Evolutionary conservation across 768 basidiomycete species (phyloP).

Genomic region (Hygrophorus pudorinus): DNA sequence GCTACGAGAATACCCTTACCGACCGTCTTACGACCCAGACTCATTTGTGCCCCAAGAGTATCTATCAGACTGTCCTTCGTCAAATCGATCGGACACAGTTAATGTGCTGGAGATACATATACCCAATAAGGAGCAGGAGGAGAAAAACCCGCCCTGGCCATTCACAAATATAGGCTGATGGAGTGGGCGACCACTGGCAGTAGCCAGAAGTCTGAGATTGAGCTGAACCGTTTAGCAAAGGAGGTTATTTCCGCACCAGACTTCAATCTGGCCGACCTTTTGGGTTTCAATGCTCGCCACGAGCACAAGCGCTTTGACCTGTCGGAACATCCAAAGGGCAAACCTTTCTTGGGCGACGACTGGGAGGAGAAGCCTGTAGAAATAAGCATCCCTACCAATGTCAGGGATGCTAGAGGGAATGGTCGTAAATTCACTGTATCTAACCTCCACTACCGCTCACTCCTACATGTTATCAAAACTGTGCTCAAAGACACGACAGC

Average conservation of each 20-base stretch:
- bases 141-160: slow-evolving; percentile 12
- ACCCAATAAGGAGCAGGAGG: neutral
- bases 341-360: slow-evolving; percentile 7
- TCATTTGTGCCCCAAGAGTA: slow-evolving; percentile 10
- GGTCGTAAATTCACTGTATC: slow-evolving; percentile 12
- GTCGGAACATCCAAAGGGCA: neutral
- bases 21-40: slow-evolving; percentile 14
- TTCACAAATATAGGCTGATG: slow-evolving; percentile 16
- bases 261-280: slow-evolving; percentile 14
- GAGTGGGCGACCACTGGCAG: slow-evolving; percentile 20
- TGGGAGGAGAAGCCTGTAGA: slow-evolving; percentile 13
- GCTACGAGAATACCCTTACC: slow-evolving; percentile 15
- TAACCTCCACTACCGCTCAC: slow-evolving; percentile 16
- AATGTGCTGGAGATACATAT: neutral
- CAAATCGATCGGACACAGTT: neutral
- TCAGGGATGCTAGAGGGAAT: slow-evolving; percentile 10
- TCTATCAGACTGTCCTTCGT: slow-evolving; percentile 8
- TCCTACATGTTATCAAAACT: slow-evolving; percentile 16
- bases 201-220: slow-evolving; percentile 15
- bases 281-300: slow-evolving; percentile 9
- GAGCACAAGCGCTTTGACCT: slow-evolving; percentile 12
- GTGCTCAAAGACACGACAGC: slow-evolving; percentile 13
- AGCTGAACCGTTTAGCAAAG: slow-evolving; percentile 18
- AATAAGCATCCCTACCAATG: slow-evolving; percentile 18
- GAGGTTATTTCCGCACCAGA: slow-evolving; percentile 13